Evolutionary conservation across 768 basidiomycete genomes (phyloP).

Genomic region (Porpolomopsis calyptriformis): DNA sequence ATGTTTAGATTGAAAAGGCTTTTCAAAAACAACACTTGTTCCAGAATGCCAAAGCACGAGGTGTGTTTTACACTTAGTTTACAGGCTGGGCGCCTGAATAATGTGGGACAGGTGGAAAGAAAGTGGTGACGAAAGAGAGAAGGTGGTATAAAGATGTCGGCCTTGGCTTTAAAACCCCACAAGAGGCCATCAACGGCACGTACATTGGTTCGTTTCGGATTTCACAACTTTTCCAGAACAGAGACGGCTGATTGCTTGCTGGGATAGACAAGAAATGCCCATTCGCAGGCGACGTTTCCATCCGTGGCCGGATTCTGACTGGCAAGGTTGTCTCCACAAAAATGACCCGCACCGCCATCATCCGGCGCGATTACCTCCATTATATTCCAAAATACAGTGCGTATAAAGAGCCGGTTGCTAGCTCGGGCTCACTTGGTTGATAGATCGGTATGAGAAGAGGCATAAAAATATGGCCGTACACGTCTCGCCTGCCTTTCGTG

Average conservation of each 20-base stretch:
- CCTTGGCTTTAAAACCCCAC: slow-evolving; percentile 91
- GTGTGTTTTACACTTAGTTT: slow-evolving; percentile 43
- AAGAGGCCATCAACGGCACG: slow-evolving; percentile 90
- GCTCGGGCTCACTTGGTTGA: slow-evolving; percentile 2
- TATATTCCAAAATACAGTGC: slow-evolving; percentile 98
- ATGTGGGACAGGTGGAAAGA: slow-evolving; percentile 58
- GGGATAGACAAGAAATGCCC: slow-evolving; percentile 96
- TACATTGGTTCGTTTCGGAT: slow-evolving; percentile 68
- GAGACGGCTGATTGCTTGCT: slow-evolving; percentile 2
- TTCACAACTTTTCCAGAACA: neutral
- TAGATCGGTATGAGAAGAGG: slow-evolving; percentile 96
- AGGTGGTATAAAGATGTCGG: slow-evolving; percentile 99
- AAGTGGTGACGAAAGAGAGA: slow-evolving; percentile 88
- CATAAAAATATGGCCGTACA: slow-evolving; percentile 99
- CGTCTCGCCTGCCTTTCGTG: slow-evolving; percentile 97
- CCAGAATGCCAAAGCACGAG: slow-evolving; percentile 90
- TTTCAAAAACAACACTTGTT: slow-evolving; percentile 98
- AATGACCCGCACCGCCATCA: slow-evolving; percentile 98
- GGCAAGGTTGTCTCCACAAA: slow-evolving; percentile 98
- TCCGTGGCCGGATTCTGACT: slow-evolving; percentile 96
- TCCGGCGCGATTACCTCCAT: slow-evolving; percentile 90
- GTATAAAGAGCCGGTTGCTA: slow-evolving; percentile 16
- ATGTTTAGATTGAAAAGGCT: slow-evolving; percentile 78
- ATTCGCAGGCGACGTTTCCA: slow-evolving; percentile 93
- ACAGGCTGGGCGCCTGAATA: too few species aligned